Evolutionary conservation across 2,329 filamentous ascomycete genomes (phyloP).

Genomic region (Colletotrichum coccodes): DNA sequence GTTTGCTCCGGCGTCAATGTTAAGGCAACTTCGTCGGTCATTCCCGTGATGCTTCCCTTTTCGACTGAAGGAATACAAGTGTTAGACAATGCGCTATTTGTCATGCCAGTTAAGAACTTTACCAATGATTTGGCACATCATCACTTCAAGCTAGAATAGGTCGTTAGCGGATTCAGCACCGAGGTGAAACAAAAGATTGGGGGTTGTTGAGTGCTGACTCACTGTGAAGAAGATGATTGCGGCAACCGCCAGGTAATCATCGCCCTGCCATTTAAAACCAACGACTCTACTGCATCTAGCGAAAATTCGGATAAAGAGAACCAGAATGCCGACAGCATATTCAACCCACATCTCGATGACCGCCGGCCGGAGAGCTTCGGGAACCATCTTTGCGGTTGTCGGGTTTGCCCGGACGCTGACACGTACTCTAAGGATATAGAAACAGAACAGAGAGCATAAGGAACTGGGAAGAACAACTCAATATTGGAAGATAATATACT

Average conservation of each 20-base stretch:
- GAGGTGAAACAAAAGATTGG: not conserved
- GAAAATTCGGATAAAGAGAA: conserved; percentile 22
- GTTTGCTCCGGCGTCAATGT: conserved; percentile 17
- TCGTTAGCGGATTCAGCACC: not conserved
- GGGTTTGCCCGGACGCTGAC: not conserved
- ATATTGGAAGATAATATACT: not conserved
- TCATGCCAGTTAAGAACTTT: not conserved
- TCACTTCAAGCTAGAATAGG: conserved; percentile 15
- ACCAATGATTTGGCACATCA: conserved; percentile 31
- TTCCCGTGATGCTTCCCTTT: conserved; percentile 26
- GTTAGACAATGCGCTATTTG: not conserved
- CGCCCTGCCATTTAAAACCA: conserved; percentile 22
- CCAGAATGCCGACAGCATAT: conserved; percentile 18
- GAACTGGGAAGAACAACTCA: not conserved
- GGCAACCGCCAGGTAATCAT: conserved; percentile 22
- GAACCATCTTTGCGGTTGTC: conserved; percentile 18
- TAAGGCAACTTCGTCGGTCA: conserved; percentile 21
- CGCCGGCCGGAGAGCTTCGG: conserved; percentile 7
- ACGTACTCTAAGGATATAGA: not conserved
- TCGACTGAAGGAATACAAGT: not conserved
- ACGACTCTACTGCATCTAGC: conserved; percentile 8
- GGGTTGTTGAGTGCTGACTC: not conserved
- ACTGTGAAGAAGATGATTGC: conserved; percentile 24
- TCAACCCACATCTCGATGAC: conserved; percentile 32
- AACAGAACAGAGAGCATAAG: not conserved